Conservation (phyloP, 192 early-diverging fungal species). For the Backusella sp. region DNA sequence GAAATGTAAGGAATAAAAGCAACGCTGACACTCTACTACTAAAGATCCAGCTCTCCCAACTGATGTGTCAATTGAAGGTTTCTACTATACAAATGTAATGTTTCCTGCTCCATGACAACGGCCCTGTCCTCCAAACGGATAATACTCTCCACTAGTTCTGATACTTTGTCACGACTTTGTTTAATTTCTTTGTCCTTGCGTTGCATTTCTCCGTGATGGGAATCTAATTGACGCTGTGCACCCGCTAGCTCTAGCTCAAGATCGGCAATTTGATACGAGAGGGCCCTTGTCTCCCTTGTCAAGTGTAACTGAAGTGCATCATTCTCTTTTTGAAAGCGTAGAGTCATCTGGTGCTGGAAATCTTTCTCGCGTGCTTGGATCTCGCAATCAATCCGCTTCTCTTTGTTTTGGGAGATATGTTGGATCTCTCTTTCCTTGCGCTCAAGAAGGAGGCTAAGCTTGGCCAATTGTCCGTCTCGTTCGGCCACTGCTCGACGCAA, state of each 20-base stretch:
- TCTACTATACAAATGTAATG: conserved; percentile 11
- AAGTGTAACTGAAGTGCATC: background rate
- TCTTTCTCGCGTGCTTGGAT: background rate
- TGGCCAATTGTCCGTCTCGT: conserved; percentile 6
- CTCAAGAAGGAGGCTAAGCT: background rate
- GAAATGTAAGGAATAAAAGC: background rate
- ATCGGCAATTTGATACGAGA: background rate
- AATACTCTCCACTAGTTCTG: background rate
- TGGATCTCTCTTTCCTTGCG: background rate
- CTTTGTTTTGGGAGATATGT: background rate
- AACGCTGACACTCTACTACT: background rate
- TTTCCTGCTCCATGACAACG: conserved; percentile 6
- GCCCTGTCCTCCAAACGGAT: background rate
- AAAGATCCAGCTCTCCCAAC: conserved; percentile 12
- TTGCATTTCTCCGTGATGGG: background rate
- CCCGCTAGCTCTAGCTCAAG: background rate
- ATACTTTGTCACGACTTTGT: background rate
- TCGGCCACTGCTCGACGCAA: conserved; percentile 2
- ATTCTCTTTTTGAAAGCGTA: background rate
- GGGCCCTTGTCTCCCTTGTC: background rate
- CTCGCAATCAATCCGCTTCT: background rate
- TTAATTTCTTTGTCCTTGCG: background rate
- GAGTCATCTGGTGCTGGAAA: background rate
- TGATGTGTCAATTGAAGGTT: conserved; percentile 20
- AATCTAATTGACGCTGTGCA: background rate